Percentiles rank a stretch among this genome's conserved stretches.
Conservation (phyloP, 208 protist genomes). For the Novymonas esmeraldas region DNA sequence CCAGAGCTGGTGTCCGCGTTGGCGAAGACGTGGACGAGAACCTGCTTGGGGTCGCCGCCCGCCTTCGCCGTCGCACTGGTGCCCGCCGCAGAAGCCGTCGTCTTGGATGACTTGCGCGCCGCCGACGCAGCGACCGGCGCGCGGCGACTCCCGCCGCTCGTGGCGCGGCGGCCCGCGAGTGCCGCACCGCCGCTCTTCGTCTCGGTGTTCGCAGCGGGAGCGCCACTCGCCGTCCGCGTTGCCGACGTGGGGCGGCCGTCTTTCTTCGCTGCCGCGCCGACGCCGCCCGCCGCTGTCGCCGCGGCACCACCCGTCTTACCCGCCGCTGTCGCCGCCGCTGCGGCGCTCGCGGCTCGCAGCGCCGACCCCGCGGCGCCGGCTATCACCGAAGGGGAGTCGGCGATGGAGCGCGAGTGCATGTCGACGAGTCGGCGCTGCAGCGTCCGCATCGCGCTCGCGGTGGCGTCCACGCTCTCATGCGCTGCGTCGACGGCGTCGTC, state of each 20-base stretch:
- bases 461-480: constrained; percentile 11
- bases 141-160: constrained; percentile 3
- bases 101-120: constrained; percentile 4
- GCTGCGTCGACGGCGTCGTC: constrained; percentile 16
- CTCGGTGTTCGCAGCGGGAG: background rate
- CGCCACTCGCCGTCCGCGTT: background rate
- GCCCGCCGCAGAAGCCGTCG: background rate
- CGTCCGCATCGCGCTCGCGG: constrained; percentile 11
- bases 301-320: background rate
- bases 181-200: background rate
- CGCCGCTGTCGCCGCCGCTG: background rate
- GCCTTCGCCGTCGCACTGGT: too few relatives aligned
- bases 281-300: background rate
- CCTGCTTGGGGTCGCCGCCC: constrained; percentile 7
- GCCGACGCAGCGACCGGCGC: background rate
- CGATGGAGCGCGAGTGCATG: constrained; percentile 22
- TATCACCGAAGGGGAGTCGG: constrained; percentile 4
- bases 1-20: constrained; percentile 16
- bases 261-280: background rate
- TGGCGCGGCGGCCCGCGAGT: background rate
- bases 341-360: constrained; percentile 4
- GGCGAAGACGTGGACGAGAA: constrained; percentile 57
- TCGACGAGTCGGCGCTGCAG: constrained; percentile 26
- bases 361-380: constrained; percentile 15
- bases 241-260: background rate